Evolutionary conservation across 495 filamentous ascomycete genomes (phyloP).

Genomic region (Penicillium manginii): DNA sequence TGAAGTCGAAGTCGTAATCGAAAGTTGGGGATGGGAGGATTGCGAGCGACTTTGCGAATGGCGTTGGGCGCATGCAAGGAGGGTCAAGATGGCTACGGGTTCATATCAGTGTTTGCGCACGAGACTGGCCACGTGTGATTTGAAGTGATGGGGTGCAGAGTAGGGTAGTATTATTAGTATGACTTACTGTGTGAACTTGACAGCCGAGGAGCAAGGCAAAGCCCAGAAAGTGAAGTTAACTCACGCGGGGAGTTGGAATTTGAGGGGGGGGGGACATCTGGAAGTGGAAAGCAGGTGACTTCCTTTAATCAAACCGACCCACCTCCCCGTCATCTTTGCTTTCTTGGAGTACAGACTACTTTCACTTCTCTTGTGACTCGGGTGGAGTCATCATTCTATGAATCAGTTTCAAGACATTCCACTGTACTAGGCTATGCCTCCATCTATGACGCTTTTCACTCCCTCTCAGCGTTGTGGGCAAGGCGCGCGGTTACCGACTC

Average conservation of each 20-base stretch:
- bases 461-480: not conserved
- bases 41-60: slow-evolving; percentile 7
- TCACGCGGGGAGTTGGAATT: slow-evolving; percentile 12
- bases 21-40: not conserved
- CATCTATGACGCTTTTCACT: not conserved
- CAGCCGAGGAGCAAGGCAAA: too few relatives aligned
- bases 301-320: slow-evolving; percentile 25
- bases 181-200: not conserved
- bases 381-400: too few relatives aligned
- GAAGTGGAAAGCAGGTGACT: slow-evolving; percentile 17
- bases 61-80: slow-evolving; percentile 28
- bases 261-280: slow-evolving; percentile 6
- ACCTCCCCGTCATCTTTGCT: slow-evolving; percentile 8
- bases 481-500: slow-evolving; percentile 13
- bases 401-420: not conserved
- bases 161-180: not conserved
- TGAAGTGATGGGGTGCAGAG: not conserved
- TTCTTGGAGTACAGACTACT: too few relatives aligned
- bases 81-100: slow-evolving; percentile 10
- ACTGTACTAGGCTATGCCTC: too few relatives aligned
- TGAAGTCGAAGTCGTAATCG: slow-evolving; percentile 3
- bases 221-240: not conserved
- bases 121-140: slow-evolving; percentile 3
- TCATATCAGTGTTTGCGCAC: not conserved
- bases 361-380: not conserved